Evolutionary conservation across 106 monocot genomes (phyloP).

Genomic region (Gastrodia elata): DNA sequence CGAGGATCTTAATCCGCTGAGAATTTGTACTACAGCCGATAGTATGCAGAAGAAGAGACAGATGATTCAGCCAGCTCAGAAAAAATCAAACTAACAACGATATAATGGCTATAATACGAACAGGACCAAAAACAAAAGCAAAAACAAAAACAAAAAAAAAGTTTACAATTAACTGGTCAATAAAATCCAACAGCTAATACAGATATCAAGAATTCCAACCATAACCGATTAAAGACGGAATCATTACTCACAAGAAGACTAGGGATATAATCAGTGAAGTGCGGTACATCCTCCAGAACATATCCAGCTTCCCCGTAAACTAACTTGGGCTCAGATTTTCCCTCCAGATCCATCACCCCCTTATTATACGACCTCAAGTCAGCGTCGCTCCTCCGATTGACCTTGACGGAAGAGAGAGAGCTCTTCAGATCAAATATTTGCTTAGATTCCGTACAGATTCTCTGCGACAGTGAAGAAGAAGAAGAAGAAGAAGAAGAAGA

Average conservation of each 20-base stretch:
- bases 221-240: neutral
- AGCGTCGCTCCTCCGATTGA: neutral
- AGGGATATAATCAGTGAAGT: slow-evolving; percentile 16
- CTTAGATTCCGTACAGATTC: neutral
- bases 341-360: neutral
- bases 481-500: neutral
- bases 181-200: neutral
- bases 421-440: slow-evolving; percentile 4
- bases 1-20: no score
- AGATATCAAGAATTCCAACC: neutral
- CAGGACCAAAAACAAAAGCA: neutral
- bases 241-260: slow-evolving; percentile 14
- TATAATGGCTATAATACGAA: no score
- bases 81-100: no score
- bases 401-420: slow-evolving; percentile 12
- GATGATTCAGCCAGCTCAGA: no score
- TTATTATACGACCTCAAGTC: neutral
- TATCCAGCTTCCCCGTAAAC: slow-evolving; percentile 17
- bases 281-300: slow-evolving; percentile 22
- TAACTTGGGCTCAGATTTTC: slow-evolving; percentile 7
- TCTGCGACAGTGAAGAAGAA: neutral
- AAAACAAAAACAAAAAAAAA: neutral
- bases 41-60: no score
- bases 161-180: neutral
- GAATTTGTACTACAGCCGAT: no score